These are phyloP conservation scores for Starmerella ratchasimensis DNA, from an alignment of 805 yeast genomes.

Conservation along the genomic window DNA sequence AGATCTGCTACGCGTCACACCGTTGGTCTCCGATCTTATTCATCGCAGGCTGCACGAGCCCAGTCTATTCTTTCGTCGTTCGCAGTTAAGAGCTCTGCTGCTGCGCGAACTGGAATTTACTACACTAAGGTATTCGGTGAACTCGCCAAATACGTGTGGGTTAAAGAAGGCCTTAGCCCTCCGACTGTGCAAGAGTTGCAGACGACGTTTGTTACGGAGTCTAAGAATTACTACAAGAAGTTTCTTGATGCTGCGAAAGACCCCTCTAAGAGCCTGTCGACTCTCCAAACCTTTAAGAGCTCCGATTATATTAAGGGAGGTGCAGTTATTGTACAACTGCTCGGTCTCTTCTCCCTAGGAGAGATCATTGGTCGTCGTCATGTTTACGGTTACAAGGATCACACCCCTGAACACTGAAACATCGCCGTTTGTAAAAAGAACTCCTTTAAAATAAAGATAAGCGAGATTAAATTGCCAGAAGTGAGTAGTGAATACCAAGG, in stretches of 20 bases:
- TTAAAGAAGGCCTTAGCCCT: constrained; percentile 86
- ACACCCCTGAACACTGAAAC: constrained; percentile 11
- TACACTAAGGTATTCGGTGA: constrained; percentile 58
- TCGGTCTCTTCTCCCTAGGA: constrained; percentile 87
- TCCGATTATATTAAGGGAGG: constrained; percentile 51
- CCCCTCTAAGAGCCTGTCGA: constrained; percentile 45
- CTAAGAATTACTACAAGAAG: constrained; percentile 28
- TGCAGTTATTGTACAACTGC: constrained; percentile 66
- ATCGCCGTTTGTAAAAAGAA: too few relatives aligned
- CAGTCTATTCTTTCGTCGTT: constrained; percentile 21
- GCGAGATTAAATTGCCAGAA: too few relatives aligned
- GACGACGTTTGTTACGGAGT: constrained; percentile 42
- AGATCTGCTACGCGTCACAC: constrained; percentile 22
- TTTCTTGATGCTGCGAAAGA: constrained; percentile 23
- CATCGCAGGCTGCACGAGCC: constrained; percentile 17
- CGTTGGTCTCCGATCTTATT: constrained; percentile 21
- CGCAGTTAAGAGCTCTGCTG: constrained; percentile 30
- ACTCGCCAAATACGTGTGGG: constrained; percentile 63
- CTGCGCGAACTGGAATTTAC: constrained; percentile 51
- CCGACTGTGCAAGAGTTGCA: constrained; percentile 69
- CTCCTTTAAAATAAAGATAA: too few relatives aligned
- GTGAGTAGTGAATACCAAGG: too few relatives aligned
- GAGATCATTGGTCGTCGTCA: constrained; percentile 95
- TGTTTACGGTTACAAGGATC: constrained; percentile 57
- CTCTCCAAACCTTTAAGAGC: constrained; percentile 38